Evolutionary conservation across 306 rosid genomes (phyloP), one percentile per base, ranked within the genome.

Genomic region (Herpetospermum pedunculosum): DNA sequence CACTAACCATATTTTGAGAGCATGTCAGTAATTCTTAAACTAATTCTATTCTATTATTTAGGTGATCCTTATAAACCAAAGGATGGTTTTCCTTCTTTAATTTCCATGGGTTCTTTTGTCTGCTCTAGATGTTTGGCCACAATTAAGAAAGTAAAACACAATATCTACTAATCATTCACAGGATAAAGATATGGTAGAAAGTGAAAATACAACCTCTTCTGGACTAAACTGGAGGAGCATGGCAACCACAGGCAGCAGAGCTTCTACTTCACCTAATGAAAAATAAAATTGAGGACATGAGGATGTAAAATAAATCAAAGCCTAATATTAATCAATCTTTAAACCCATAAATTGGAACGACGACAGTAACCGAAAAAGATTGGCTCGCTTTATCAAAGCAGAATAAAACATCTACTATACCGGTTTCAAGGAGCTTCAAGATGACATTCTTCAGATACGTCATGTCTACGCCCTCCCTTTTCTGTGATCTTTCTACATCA

Each of bases 141-240:
- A 68, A 25, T 26, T 43, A 68, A 68, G 37, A 43, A 43, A 68
- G 54, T 23, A 68, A 12, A 68, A 43, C 37, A 68, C 37, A 67
- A 6, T 41, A 43, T 25, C n/a, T 23, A n/a, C 28, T 16, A 23
- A 35, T 10, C 7, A 25, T 67, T 40, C 32, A 40, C 13, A 43
- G 14, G 21, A 23, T 70, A 15, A 41, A 70, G 74, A 29, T 34
- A 43, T 23, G 64, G 77, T 62, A 70, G 40, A 38, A 44, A 34
- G 52, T 70, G 69, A 53, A 63, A 77, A 67, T 68, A 73, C 81
- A 73, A 94, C 99, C 99, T 94, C 99, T 29, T 94, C 96, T 15
- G 97, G 97, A 83, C 99, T 94, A 79, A 94, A 94, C 81, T 94
- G 99, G 80, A 94, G 99, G 50, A 94, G 96, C 99, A 94, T 94